A percentile compares a stretch with the other conserved stretches of the same genome.
Evolutionary conservation across 2,329 filamentous ascomycete genomes (phyloP).

Genomic region (Sclerotinia glacialis): DNA sequence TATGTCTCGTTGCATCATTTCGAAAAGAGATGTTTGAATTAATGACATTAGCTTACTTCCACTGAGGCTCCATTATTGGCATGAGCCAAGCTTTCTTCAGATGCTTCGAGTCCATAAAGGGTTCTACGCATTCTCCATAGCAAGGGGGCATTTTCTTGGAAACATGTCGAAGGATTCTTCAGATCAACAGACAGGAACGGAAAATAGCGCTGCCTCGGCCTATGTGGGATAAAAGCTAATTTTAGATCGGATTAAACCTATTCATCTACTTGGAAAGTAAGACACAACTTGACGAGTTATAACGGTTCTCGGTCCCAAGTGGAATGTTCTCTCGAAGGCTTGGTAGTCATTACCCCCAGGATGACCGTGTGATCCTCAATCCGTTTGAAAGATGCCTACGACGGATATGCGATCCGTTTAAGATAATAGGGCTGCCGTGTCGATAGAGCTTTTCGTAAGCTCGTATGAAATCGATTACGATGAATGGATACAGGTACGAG

Average conservation of each 20-base stretch:
- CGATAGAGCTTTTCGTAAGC: background rate
- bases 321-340: background rate
- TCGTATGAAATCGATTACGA: background rate
- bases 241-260: background rate
- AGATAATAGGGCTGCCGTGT: background rate
- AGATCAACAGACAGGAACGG: background rate
- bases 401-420: background rate
- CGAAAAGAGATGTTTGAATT: background rate
- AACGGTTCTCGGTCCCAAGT: background rate
- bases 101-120: background rate
- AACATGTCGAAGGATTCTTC: background rate
- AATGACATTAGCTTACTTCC: background rate
- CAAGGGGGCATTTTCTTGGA: background rate
- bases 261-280: background rate
- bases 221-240: background rate
- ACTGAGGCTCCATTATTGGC: background rate
- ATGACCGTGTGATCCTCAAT: background rate
- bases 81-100: background rate
- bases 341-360: background rate
- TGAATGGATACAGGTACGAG: background rate
- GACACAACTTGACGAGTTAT: background rate
- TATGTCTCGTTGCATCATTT: background rate
- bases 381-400: background rate
- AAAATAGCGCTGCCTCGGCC: background rate
- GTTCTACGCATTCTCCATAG: background rate